These are phyloP conservation scores for Fomitopsis serialis DNA, from an alignment of 768 basidiomycete genomes.

Conservation along the genomic window DNA sequence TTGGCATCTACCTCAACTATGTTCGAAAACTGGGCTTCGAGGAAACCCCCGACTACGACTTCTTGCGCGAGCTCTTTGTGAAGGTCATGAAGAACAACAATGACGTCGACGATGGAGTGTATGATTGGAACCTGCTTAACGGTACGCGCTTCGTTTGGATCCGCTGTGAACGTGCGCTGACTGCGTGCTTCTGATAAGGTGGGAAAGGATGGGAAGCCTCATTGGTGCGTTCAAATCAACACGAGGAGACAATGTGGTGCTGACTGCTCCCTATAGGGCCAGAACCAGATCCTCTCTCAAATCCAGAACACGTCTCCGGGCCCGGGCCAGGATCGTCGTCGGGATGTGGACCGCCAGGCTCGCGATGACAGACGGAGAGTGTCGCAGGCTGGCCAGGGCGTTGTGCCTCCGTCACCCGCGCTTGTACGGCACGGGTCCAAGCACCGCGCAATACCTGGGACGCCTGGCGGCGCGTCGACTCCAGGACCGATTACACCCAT, in stretches of 20 bases:
- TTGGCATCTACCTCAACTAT: conserved; percentile 97
- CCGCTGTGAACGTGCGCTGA: conserved; percentile 5
- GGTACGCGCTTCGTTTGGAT: conserved; percentile 34
- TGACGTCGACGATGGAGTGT: conserved; percentile 89
- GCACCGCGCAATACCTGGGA: conserved; percentile 50
- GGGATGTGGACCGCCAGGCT: conserved; percentile 50
- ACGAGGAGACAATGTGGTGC: background rate
- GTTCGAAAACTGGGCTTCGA: conserved; percentile 99
- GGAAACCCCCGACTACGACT: conserved; percentile 98
- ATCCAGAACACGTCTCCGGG: conserved; percentile 48
- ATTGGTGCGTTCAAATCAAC: conserved; percentile 42
- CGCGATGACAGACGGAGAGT: conserved; percentile 64
- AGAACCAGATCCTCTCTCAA: conserved; percentile 61
- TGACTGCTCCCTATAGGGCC: conserved; percentile 34
- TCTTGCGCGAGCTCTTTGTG: conserved; percentile 89
- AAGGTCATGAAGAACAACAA: conserved; percentile 90
- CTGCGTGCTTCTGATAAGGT: conserved; percentile 34
- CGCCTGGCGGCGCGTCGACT: conserved; percentile 42
- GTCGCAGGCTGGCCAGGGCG: conserved; percentile 48
- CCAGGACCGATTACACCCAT: conserved; percentile 63
- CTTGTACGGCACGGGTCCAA: conserved; percentile 75
- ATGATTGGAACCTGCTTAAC: conserved; percentile 95
- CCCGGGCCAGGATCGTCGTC: conserved; percentile 50
- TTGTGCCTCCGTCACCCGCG: conserved; percentile 71
- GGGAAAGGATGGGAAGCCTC: conserved; percentile 94